phyloP scores from a whole-genome alignment of 139 green algal genomes.

The Picochlorum sp. region DNA sequence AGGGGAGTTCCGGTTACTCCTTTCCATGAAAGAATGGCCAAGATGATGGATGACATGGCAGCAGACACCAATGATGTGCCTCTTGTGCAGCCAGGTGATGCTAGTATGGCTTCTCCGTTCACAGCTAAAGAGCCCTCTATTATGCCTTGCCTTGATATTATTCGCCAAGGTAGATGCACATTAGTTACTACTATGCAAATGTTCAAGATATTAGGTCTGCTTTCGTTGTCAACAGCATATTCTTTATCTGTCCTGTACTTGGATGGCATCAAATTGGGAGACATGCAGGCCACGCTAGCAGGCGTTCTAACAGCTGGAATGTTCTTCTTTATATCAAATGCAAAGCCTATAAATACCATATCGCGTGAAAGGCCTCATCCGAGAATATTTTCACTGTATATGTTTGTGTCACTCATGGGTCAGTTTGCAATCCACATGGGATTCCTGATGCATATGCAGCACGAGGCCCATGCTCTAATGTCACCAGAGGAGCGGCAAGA shows the following conservation, averaged over 20 bases:
- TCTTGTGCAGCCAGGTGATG: slow-evolving; percentile 78
- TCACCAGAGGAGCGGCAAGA: slow-evolving; percentile 57
- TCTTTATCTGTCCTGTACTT: slow-evolving; percentile 87
- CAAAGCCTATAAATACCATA: slow-evolving; percentile 71
- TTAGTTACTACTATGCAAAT: slow-evolving; percentile 92
- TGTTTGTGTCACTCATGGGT: slow-evolving; percentile 83
- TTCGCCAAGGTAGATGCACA: slow-evolving; percentile 84
- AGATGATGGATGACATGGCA: slow-evolving; percentile 64
- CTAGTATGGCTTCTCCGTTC: slow-evolving; percentile 83
- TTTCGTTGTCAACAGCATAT: slow-evolving; percentile 90
- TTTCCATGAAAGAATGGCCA: slow-evolving; percentile 47
- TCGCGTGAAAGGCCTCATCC: slow-evolving; percentile 76
- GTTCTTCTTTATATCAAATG: slow-evolving; percentile 91
- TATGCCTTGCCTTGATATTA: slow-evolving; percentile 72
- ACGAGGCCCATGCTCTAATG: slow-evolving; percentile 32
- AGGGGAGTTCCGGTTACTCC: slow-evolving; percentile 32
- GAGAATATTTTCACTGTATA: slow-evolving; percentile 85
- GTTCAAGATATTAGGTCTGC: slow-evolving; percentile 99
- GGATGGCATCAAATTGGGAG: slow-evolving; percentile 77
- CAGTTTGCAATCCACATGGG: slow-evolving; percentile 78
- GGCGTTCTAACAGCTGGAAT: slow-evolving; percentile 75
- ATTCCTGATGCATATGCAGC: slow-evolving; percentile 71
- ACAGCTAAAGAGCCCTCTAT: slow-evolving; percentile 71
- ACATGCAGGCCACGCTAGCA: slow-evolving; percentile 72
- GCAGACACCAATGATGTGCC: slow-evolving; percentile 4